These are phyloP conservation scores for Zymoseptoria tritici DNA, from an alignment of 2,329 filamentous ascomycete genomes.

Conservation along the genomic window DNA sequence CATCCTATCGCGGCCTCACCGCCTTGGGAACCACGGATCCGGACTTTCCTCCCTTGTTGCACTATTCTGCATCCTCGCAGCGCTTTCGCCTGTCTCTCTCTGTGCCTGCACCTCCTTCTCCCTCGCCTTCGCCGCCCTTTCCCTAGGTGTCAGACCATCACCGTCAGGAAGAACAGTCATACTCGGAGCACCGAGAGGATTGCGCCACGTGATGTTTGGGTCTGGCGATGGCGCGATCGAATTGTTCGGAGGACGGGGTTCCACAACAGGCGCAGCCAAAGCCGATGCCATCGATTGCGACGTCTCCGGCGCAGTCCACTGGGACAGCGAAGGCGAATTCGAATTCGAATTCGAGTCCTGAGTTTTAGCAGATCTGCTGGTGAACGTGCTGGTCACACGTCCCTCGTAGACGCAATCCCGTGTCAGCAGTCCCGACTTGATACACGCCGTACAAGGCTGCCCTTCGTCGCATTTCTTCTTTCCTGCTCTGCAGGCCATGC, in stretches of 20 bases:
- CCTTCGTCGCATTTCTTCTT: slow-evolving; percentile 17
- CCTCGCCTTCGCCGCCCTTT: background rate
- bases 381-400: background rate
- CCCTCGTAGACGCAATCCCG: slow-evolving; percentile 11
- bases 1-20: slow-evolving; percentile 1
- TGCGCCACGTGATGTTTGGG: background rate
- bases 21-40: slow-evolving; percentile 23
- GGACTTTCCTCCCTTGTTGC: slow-evolving; percentile 13
- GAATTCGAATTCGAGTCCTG: background rate
- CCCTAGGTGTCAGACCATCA: background rate
- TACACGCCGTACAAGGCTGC: slow-evolving; percentile 10
- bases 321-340: background rate
- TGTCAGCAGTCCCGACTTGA: slow-evolving; percentile 1
- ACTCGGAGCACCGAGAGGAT: background rate
- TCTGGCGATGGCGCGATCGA: background rate
- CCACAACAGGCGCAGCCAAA: background rate
- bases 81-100: background rate
- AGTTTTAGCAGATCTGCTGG: background rate
- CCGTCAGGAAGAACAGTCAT: background rate
- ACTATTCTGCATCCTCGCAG: background rate
- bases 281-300: background rate
- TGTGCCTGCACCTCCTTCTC: background rate
- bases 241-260: background rate
- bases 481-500: slow-evolving; percentile 6
- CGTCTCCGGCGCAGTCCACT: background rate